A percentile compares a stretch with the other conserved stretches of the same genome.
These are phyloP conservation scores for Malus hybrid DNA, from an alignment of 331 rosid genomes.

Conservation along the genomic window DNA sequence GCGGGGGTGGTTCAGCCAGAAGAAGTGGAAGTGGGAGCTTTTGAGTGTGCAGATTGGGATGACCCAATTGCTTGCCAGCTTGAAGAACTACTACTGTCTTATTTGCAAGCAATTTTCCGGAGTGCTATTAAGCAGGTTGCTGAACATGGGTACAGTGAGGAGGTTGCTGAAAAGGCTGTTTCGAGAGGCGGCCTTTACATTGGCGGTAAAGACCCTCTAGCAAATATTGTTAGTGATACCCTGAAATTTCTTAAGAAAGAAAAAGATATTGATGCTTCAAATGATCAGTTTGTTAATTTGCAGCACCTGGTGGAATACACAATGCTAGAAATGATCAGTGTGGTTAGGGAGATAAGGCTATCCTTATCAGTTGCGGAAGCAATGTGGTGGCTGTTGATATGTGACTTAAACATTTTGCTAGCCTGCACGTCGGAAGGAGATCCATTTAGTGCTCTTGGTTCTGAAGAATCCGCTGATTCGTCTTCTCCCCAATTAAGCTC, in stretches of 20 bases:
- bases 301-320: slow-evolving; percentile 42
- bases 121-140: slow-evolving; percentile 35
- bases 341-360: slow-evolving; percentile 49
- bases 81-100: slow-evolving; percentile 36
- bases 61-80: slow-evolving; percentile 43
- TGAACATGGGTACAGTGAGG: slow-evolving; percentile 39
- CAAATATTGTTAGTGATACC: slow-evolving; percentile 31
- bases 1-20: slow-evolving; percentile 9
- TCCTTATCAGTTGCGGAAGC: slow-evolving; percentile 53
- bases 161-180: slow-evolving; percentile 27
- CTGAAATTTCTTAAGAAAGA: slow-evolving; percentile 22
- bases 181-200: slow-evolving; percentile 42
- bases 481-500: slow-evolving; percentile 20
- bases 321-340: slow-evolving; percentile 50
- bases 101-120: slow-evolving; percentile 38
- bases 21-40: slow-evolving; percentile 9
- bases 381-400: slow-evolving; percentile 62
- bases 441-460: slow-evolving; percentile 18
- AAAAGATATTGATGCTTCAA: slow-evolving; percentile 4
- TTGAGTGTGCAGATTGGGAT: slow-evolving; percentile 43
- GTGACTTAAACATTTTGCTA: slow-evolving; percentile 49
- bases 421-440: slow-evolving; percentile 37
- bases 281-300: slow-evolving; percentile 30
- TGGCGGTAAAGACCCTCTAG: slow-evolving; percentile 34
- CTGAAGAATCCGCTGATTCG: slow-evolving; percentile 6